Conservation (phyloP, 352 stramenopile species). For the Globisporangium perplexum region DNA sequence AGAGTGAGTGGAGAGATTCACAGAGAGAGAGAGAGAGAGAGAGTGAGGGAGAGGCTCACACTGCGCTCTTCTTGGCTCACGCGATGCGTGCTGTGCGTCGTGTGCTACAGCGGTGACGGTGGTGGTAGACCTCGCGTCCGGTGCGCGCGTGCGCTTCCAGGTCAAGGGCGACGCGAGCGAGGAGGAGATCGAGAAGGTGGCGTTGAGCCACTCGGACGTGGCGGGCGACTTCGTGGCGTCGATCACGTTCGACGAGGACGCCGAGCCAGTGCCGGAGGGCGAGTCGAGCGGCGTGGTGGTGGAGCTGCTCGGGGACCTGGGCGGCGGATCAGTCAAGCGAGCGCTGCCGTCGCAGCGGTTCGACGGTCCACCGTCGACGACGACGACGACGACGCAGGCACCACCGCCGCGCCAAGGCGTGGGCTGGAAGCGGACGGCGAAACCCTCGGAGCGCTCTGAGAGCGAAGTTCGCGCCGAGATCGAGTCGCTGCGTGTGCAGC, state of each 20-base stretch:
- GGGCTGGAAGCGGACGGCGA: conserved; percentile 39
- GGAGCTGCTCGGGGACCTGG: not conserved
- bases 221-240: conserved; percentile 46
- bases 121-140: conserved; percentile 50
- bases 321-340: not conserved
- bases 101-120: conserved; percentile 42
- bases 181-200: conserved; percentile 55
- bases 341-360: not conserved
- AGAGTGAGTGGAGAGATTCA: conserved; percentile 36
- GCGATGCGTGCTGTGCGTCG: not conserved
- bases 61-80: not conserved
- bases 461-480: conserved; percentile 45
- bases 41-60: not conserved
- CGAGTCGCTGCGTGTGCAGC: conserved; percentile 46
- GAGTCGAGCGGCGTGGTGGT: not conserved
- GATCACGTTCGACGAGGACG: conserved; percentile 64
- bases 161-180: conserved; percentile 50
- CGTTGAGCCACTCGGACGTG: conserved; percentile 32
- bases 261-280: conserved; percentile 2
- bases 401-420: conserved; percentile 42
- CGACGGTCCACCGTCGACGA: not conserved
- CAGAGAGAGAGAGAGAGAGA: not conserved
- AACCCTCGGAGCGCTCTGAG: conserved; percentile 16
- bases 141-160: conserved; percentile 48
- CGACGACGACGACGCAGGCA: conserved; percentile 10